Evolutionary conservation across 345 rosid species (phyloP), one percentile per base, ranked within the genome.

Genomic region (Euphorbia peplus): DNA sequence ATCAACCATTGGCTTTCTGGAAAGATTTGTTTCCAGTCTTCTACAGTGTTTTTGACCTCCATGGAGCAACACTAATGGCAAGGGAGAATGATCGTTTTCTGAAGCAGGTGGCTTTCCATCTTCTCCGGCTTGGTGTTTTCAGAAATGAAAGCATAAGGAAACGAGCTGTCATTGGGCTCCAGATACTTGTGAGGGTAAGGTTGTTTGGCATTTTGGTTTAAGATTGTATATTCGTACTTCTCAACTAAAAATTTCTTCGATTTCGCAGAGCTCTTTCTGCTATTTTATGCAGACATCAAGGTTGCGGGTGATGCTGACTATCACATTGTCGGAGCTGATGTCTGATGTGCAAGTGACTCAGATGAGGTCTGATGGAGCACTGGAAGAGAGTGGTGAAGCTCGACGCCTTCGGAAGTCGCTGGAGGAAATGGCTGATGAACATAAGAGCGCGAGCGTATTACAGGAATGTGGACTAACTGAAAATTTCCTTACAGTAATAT

Each of bases 21-120:
- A 89, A 88, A 75, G 86, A 91, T 69, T 79, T 95, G 71, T 82
- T 90, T 73, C 96, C 97, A 24, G 90, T 91, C 62, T 90, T 95
- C 71, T 81, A 86, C 82, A 70, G 71, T 73, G 81, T 90, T 58
- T 86, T 90, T 78, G 93, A 90, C 80, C 93, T 91, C 72, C 99
- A 95, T 76, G 99, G 98, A 67, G 93, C 93, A 65, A 95, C 92
- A 54, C 80, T 95, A 58, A 91, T 95, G 91, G 91, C 99, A 42
- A 90, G 99, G 88, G 99, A 95, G 82, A 95, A 95, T 63, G 99
- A 95, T 75, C 96, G 99, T 51, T 95, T 95, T 87, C 79, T 95
- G 78, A 95, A 95, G 83, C 99, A 95, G 81, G 88, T 88, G 60
- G 93, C 98, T 63, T 91, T 95, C 78, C 98, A 95, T 78, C 98